Conservation (phyloP, 441 rosid species). For the Erodium texanum region DNA sequence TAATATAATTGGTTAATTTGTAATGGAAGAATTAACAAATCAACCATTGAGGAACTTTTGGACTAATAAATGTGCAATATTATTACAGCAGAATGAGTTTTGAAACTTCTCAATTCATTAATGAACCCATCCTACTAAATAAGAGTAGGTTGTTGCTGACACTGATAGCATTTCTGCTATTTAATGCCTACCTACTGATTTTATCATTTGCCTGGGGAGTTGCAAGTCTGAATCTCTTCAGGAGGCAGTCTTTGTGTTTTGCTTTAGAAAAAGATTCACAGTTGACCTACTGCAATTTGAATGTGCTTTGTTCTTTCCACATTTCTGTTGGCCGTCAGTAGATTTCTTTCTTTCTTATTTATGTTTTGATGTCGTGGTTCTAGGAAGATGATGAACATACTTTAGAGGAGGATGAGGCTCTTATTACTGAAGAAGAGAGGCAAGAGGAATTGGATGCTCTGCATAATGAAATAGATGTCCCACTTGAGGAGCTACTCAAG, state of each 20-base stretch:
- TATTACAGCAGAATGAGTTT: background rate
- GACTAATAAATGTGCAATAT: background rate
- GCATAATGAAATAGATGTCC: slow-evolving; percentile 70
- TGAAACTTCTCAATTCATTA: background rate
- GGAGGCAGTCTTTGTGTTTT: slow-evolving; percentile 3
- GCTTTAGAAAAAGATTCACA: background rate
- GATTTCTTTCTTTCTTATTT: slow-evolving; percentile 9
- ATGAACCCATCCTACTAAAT: background rate
- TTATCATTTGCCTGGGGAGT: slow-evolving; percentile 2
- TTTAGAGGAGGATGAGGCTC: slow-evolving; percentile 90
- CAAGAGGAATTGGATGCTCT: slow-evolving; percentile 88
- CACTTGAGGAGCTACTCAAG: slow-evolving; percentile 78
- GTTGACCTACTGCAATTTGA: background rate
- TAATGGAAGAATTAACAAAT: background rate
- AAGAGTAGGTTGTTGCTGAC: background rate
- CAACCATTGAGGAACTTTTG: background rate
- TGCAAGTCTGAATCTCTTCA: background rate
- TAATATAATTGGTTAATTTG: background rate
- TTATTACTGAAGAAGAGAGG: slow-evolving; percentile 74
- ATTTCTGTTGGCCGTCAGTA: slow-evolving; percentile 9
- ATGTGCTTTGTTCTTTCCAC: background rate
- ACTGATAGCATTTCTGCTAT: background rate
- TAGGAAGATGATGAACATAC: slow-evolving; percentile 99
- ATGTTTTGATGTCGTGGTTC: slow-evolving; percentile 32
- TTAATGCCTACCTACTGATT: background rate